Evolutionary conservation across 2,329 filamentous ascomycete species (phyloP).

Genomic region (Penicillium hordei): DNA sequence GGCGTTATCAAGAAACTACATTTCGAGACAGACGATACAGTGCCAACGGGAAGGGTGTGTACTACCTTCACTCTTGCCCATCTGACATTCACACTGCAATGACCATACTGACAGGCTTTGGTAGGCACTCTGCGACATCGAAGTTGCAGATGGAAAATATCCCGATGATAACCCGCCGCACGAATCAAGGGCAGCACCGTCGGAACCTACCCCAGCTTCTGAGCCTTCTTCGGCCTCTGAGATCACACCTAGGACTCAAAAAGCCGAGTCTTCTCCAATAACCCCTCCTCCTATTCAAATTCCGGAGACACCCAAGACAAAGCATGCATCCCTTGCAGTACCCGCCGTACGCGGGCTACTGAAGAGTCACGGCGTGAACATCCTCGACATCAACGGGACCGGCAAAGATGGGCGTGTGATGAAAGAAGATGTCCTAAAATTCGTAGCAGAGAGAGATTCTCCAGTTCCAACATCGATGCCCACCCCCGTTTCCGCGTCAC

Average conservation of each 20-base stretch:
- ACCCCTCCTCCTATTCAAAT: conserved; percentile 9
- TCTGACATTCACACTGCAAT: neutral
- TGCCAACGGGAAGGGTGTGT: conserved; percentile 74
- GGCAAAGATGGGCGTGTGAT: conserved; percentile 87
- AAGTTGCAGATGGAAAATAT: conserved; percentile 76
- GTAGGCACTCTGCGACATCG: conserved; percentile 87
- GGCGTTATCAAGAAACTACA: conserved; percentile 95
- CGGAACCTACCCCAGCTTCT: conserved; percentile 19
- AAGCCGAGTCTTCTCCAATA: conserved; percentile 18
- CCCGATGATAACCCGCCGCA: conserved; percentile 53
- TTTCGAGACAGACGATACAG: conserved; percentile 95
- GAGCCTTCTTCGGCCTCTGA: conserved; percentile 18
- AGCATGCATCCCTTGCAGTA: conserved; percentile 75
- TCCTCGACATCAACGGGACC: conserved; percentile 75
- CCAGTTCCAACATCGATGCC: conserved; percentile 43
- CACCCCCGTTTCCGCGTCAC: conserved; percentile 30
- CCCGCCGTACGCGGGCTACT: conserved; percentile 87
- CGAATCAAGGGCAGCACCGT: conserved; percentile 28
- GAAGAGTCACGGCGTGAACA: conserved; percentile 75
- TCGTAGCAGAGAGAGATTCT: conserved; percentile 43
- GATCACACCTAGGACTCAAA: conserved; percentile 12
- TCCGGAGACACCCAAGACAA: conserved; percentile 46
- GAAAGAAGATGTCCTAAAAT: conserved; percentile 86
- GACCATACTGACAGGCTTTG: conserved; percentile 11
- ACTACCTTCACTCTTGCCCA: neutral